These are phyloP conservation scores for Cinnamomum chago DNA, from an alignment of 164 flowering plant species.

Conservation along the genomic window DNA sequence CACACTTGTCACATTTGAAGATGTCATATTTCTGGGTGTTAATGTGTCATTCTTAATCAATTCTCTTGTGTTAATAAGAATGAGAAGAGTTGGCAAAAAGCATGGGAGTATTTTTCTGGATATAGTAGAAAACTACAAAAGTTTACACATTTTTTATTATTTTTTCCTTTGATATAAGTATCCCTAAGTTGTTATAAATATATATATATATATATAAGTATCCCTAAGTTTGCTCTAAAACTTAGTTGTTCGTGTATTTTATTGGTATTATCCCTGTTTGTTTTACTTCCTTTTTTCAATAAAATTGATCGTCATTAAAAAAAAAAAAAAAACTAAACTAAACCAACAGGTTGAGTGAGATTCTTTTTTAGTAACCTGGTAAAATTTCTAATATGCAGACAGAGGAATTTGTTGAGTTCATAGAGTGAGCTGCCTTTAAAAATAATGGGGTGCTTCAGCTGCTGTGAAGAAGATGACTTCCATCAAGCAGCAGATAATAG, in stretches of 20 bases:
- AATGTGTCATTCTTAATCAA: background rate
- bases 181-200: background rate
- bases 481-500: constrained; percentile 43
- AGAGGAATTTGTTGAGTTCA: background rate
- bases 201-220: background rate
- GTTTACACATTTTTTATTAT: no score
- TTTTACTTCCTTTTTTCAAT: background rate
- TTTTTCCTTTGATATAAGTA: background rate
- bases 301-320: background rate
- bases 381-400: background rate
- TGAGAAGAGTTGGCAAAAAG: background rate
- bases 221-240: no score
- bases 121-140: no score
- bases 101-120: no score
- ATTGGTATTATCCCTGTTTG: background rate
- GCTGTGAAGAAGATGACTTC: constrained; percentile 57
- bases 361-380: background rate
- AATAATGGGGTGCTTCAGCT: constrained; percentile 70
- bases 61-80: background rate
- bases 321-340: background rate
- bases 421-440: background rate
- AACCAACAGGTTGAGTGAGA: background rate
- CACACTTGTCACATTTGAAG: no score
- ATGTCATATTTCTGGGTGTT: no score
- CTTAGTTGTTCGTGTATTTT: no score